These are phyloP conservation scores for Protomyces pachydermus DNA, from an alignment of 1,139 yeast species.

Conservation along the genomic window DNA sequence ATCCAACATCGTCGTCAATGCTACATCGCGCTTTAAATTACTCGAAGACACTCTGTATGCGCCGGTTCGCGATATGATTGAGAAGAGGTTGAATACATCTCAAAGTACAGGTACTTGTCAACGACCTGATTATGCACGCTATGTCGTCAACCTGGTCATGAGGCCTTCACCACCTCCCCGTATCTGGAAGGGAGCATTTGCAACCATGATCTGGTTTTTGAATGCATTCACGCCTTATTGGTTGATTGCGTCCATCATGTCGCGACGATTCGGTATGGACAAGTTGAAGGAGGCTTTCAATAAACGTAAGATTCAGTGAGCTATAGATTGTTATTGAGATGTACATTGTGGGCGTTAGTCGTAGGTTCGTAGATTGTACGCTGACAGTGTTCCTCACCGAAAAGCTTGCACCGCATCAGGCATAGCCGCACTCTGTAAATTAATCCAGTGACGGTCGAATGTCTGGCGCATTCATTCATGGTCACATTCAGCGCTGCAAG, in stretches of 20 bases:
- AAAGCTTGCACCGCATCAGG: too few relatives aligned
- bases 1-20: slow-evolving; percentile 54
- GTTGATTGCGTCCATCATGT: slow-evolving; percentile 15
- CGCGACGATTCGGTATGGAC: slow-evolving; percentile 18
- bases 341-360: too few relatives aligned
- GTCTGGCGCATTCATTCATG: too few relatives aligned
- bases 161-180: slow-evolving; percentile 10
- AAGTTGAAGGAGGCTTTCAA: not conserved
- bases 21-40: slow-evolving; percentile 6
- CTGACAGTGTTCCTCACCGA: too few relatives aligned
- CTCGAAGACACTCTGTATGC: slow-evolving; percentile 7
- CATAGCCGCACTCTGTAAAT: too few relatives aligned
- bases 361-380: too few relatives aligned
- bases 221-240: slow-evolving; percentile 21
- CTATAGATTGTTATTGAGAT: too few relatives aligned
- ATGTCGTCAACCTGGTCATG: slow-evolving; percentile 5
- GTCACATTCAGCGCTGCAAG: too few relatives aligned
- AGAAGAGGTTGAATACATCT: slow-evolving; percentile 16
- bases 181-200: slow-evolving; percentile 19
- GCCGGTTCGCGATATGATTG: slow-evolving; percentile 3
- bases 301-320: not conserved
- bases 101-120: slow-evolving; percentile 13
- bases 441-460: too few relatives aligned
- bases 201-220: slow-evolving; percentile 12
- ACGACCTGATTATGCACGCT: slow-evolving; percentile 12